A percentile compares a stretch with the other conserved stretches of the same genome.
phyloP scores from a whole-genome alignment of 768 basidiomycete genomes.

The Suillus subluteus region DNA sequence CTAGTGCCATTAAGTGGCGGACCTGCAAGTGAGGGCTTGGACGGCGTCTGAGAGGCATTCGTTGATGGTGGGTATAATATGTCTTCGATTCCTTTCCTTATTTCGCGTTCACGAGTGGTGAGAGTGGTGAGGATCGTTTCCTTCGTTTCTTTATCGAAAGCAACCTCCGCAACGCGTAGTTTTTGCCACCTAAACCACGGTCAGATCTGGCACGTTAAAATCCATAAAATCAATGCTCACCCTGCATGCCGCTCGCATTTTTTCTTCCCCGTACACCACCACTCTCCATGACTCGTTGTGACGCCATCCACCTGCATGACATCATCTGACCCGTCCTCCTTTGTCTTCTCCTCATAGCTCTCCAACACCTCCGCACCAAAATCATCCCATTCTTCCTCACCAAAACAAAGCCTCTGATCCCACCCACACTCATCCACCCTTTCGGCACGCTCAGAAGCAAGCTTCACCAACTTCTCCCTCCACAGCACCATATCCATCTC shows the following conservation, averaged over 20 bases:
- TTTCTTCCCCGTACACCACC: constrained; percentile 81
- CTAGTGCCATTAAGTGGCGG: constrained; percentile 51
- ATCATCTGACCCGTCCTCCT: constrained; percentile 37
- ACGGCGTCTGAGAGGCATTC: constrained; percentile 36
- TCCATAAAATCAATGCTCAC: constrained; percentile 40
- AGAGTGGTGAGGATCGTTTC: constrained; percentile 68
- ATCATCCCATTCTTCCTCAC: constrained; percentile 79
- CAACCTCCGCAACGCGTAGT: constrained; percentile 70
- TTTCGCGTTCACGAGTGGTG: constrained; percentile 75
- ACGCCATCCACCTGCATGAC: constrained; percentile 42
- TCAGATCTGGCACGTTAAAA: constrained; percentile 12
- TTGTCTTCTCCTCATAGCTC: constrained; percentile 60
- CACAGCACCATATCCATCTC: constrained; percentile 72
- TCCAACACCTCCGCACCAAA: constrained; percentile 70
- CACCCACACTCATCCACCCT: constrained; percentile 80
- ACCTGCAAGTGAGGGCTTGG: constrained; percentile 37
- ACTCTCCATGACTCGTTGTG: constrained; percentile 46
- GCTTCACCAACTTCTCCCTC: constrained; percentile 68
- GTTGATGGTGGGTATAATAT: constrained; percentile 55
- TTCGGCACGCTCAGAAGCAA: constrained; percentile 70
- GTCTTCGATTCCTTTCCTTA: constrained; percentile 79
- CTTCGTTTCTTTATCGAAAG: constrained; percentile 76
- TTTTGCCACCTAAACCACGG: constrained; percentile 69
- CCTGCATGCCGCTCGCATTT: constrained; percentile 81
- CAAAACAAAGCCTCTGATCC: constrained; percentile 83